Evolutionary conservation across 1,284 basidiomycete species (phyloP).

Genomic region (Melampsora americana): DNA sequence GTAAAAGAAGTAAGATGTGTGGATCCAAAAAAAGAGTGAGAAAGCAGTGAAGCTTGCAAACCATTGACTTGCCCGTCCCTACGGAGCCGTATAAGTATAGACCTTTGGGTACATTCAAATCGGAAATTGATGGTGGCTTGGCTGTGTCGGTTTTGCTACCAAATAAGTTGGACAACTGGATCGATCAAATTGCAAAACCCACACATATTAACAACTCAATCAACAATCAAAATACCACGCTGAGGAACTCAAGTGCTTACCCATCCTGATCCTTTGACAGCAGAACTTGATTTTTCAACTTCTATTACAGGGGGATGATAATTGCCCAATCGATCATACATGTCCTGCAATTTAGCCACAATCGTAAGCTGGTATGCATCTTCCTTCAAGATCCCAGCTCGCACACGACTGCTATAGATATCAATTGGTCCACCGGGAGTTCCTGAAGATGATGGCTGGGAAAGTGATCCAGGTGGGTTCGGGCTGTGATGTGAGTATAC

Average conservation of each 20-base stretch:
- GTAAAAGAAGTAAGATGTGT: not conserved
- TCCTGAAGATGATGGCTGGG: not conserved
- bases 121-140: conserved; percentile 57
- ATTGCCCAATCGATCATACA: conserved; percentile 69
- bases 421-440: conserved; percentile 45
- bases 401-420: conserved; percentile 73
- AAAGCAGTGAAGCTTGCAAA: not conserved
- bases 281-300: conserved; percentile 10
- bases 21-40: not conserved
- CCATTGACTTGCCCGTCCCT: conserved; percentile 69
- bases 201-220: conserved; percentile 9
- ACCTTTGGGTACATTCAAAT: conserved; percentile 68
- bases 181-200: not conserved
- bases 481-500: not conserved
- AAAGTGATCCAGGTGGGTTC: conserved; percentile 58
- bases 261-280: not conserved
- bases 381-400: conserved; percentile 66
- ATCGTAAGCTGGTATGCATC: conserved; percentile 83
- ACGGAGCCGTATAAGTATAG: conserved; percentile 97
- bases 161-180: conserved; percentile 67
- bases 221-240: too few relatives aligned
- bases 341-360: conserved; percentile 71
- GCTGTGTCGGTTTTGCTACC: conserved; percentile 54
- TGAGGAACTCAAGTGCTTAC: not conserved
- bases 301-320: conserved; percentile 69